These are phyloP conservation scores for Cyberlindnera mrakii DNA, from an alignment of 805 yeast species.

Conservation along the genomic window DNA sequence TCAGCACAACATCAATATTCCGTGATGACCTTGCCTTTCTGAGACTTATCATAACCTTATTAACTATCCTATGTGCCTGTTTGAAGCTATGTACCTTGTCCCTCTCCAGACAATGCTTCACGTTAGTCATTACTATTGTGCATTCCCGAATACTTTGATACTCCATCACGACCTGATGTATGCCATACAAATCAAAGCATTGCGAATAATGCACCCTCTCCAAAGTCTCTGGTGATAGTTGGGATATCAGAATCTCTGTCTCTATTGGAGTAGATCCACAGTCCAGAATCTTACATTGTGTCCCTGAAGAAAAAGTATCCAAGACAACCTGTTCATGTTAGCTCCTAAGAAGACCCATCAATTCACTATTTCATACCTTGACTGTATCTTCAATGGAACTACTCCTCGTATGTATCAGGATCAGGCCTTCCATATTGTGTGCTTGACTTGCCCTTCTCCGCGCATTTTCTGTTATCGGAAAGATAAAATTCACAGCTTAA, in stretches of 20 bases:
- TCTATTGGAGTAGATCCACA: slow-evolving; percentile 1
- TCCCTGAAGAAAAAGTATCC: too few species aligned
- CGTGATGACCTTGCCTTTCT: not conserved
- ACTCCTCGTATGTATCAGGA: too few species aligned
- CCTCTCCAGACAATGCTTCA: slow-evolving; percentile 2
- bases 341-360: too few species aligned
- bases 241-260: slow-evolving; percentile 1
- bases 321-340: too few species aligned
- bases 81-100: not conserved
- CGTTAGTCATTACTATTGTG: slow-evolving; percentile 4
- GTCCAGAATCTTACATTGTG: slow-evolving; percentile 1
- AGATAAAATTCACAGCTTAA: too few species aligned
- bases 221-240: not conserved
- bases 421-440: too few species aligned
- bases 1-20: slow-evolving; percentile 1
- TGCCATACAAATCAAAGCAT: slow-evolving; percentile 9
- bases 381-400: too few species aligned
- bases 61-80: slow-evolving; percentile 2
- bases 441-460: too few species aligned
- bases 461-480: too few species aligned
- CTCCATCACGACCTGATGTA: slow-evolving; percentile 1
- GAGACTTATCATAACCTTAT: slow-evolving; percentile 3
- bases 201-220: slow-evolving; percentile 3
- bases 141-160: not conserved
- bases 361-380: too few species aligned